These are phyloP conservation scores for Xylariaceae sp. DNA, from an alignment of 2,329 filamentous ascomycete species.

Conservation along the genomic window DNA sequence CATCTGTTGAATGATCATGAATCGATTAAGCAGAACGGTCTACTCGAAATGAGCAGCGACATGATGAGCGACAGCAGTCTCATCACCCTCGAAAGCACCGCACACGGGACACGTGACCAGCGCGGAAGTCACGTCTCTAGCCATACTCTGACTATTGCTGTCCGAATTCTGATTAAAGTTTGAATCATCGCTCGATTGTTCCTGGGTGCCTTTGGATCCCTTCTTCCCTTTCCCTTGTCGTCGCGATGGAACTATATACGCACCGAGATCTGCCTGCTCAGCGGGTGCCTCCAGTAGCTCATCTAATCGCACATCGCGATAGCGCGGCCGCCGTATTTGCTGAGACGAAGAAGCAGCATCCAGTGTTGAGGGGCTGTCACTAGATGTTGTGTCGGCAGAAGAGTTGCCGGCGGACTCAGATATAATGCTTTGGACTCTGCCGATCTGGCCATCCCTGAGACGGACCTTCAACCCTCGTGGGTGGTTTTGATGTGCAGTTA, in stretches of 20 bases:
- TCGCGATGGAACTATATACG: conserved; percentile 43
- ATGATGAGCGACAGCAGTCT: conserved; percentile 63
- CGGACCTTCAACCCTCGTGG: conserved; percentile 78
- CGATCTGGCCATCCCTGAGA: conserved; percentile 65
- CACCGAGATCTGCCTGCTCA: conserved; percentile 45
- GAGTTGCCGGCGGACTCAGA: conserved; percentile 2
- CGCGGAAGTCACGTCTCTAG: conserved; percentile 27
- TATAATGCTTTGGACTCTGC: conserved; percentile 64
- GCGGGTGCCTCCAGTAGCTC: conserved; percentile 36
- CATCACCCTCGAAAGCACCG: conserved; percentile 62
- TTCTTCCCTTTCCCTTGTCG: conserved; percentile 29
- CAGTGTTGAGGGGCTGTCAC: conserved; percentile 8
- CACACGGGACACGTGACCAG: conserved; percentile 60
- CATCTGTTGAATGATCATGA: too few species aligned
- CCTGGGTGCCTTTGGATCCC: conserved; percentile 15
- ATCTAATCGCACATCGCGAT: conserved; percentile 33
- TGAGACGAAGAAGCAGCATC: conserved; percentile 11
- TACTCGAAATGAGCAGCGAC: conserved; percentile 55
- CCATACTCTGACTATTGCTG: conserved; percentile 9
- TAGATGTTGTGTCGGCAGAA: conserved; percentile 4
- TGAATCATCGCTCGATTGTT: conserved; percentile 9
- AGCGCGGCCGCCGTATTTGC: conserved; percentile 25
- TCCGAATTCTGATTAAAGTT: conserved; percentile 10
- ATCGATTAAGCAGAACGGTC: background rate
- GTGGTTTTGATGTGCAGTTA: conserved; percentile 71